A percentile compares a stretch with the other conserved stretches of the same genome.
Evolutionary conservation across 2,329 filamentous ascomycete species (phyloP).

Genomic region (Fusarium sambucinum): DNA sequence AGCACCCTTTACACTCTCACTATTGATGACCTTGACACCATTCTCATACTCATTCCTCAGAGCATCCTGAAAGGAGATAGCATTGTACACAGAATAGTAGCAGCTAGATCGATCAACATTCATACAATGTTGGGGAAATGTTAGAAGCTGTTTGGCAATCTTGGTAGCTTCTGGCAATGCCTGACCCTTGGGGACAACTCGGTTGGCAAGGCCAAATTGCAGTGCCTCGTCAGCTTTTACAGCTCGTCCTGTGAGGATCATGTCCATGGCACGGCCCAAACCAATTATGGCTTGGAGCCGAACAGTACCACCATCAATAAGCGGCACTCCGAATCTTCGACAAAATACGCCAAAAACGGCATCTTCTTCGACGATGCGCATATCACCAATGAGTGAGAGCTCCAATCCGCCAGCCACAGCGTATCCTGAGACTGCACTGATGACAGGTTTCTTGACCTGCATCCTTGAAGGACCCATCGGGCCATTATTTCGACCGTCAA

Average conservation of each 20-base stretch:
- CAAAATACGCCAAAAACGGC: slow-evolving; percentile 14
- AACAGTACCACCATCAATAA: slow-evolving; percentile 20
- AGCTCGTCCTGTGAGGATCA: slow-evolving; percentile 15
- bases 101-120: slow-evolving; percentile 8
- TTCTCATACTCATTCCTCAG: slow-evolving; percentile 28
- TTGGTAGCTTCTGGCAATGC: slow-evolving; percentile 15
- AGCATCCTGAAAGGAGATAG: slow-evolving; percentile 9
- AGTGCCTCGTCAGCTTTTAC: slow-evolving; percentile 19
- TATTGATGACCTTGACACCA: slow-evolving; percentile 6
- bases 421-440: slow-evolving; percentile 16
- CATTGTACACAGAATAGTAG: slow-evolving; percentile 12
- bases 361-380: slow-evolving; percentile 11
- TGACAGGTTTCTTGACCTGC: slow-evolving; percentile 18
- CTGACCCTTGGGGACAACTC: slow-evolving; percentile 11
- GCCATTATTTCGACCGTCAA: neutral
- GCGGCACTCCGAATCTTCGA: slow-evolving; percentile 22
- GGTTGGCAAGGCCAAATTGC: slow-evolving; percentile 21
- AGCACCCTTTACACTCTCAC: slow-evolving; percentile 12
- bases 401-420: slow-evolving; percentile 13
- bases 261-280: slow-evolving; percentile 14
- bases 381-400: slow-evolving; percentile 20
- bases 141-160: slow-evolving; percentile 17
- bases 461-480: slow-evolving; percentile 9
- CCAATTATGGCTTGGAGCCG: slow-evolving; percentile 23
- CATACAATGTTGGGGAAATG: slow-evolving; percentile 21